Base-by-base conservation (phyloP, 1,284 basidiomycete species). In the Afroboletus lepidellus region DNA sequence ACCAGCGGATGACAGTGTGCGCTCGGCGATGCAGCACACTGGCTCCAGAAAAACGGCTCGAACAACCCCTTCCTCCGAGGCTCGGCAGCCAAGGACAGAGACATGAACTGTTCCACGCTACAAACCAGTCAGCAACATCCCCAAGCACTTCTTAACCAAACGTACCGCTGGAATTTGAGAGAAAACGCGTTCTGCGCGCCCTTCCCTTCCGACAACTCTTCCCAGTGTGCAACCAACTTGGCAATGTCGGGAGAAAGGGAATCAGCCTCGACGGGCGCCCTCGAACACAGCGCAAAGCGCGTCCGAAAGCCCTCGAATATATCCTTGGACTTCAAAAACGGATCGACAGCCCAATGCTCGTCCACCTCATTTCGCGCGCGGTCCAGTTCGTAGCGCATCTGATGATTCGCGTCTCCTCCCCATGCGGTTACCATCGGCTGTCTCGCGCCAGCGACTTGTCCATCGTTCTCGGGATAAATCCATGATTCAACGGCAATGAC, bases 51-150 rank as follows among this genome's bases (percentile, higher is more conserved):
- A 57, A 83, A 80, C 0, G 86, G 85, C 57, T 89, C 86, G 53
- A 87, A 90, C 9, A 85, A 69, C 5, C 87, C 85, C 60, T 78
- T 85, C 20, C 82, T 75, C 20, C 81, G 78, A 13, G 88, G 82
- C 61, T 92, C 90, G 15, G 84, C 81, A 24, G 85, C 83, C 37
- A 90, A 69, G 3, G 90, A 92, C 12, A 90, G 74, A 0, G 85
- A 81, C 78, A 88, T 85, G 60, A 88, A 90, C 55, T 89, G 85
- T 15, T 89, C 83, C 53, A 89, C 72, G n/a, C 88, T 90, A 49
- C n/a, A n/a, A 11, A 30, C 41, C 41, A 20, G 32, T 63, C 38
- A 66, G 27, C 9, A 11, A 46, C 50, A 50, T 44, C 39, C 42
- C 23, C 23, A 42, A 56, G 6, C 9, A 16, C 37, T n/a, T 47